These are phyloP conservation scores for Asparagopsis taxiformis DNA, from an alignment of 31 red algal species.

Conservation along the genomic window DNA sequence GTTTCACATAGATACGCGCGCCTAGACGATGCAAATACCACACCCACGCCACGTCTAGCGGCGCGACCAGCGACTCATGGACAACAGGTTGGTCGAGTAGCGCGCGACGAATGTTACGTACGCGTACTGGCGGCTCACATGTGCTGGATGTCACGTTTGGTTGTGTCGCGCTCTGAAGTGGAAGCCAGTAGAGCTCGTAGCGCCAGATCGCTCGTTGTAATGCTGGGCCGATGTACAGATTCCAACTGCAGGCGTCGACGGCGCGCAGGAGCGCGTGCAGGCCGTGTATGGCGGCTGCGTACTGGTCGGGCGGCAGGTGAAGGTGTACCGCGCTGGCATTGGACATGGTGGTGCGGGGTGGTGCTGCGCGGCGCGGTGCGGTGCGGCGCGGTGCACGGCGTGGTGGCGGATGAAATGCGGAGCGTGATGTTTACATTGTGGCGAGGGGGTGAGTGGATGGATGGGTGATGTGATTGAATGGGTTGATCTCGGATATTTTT, in stretches of 20 bases:
- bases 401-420: no score
- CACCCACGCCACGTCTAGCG: conserved; percentile 4
- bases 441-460: no score
- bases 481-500: no score
- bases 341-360: no score
- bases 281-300: background rate
- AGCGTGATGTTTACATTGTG: no score
- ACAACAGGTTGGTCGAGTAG: background rate
- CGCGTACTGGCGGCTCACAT: background rate
- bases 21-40: conserved; percentile 7
- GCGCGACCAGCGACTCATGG: background rate
- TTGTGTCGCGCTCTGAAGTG: background rate
- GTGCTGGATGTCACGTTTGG: background rate
- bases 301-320: background rate
- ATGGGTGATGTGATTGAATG: no score
- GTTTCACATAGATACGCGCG: background rate
- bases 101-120: background rate
- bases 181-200: background rate
- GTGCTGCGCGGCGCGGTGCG: no score
- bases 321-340: no score
- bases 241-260: background rate
- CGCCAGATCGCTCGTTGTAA: conserved; percentile 11
- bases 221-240: conserved; percentile 6
- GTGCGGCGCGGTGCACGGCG: no score
- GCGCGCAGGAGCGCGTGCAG: background rate